phyloP scores from a whole-genome alignment of 495 filamentous ascomycete genomes.

The Hypoxylon cercidicola region DNA sequence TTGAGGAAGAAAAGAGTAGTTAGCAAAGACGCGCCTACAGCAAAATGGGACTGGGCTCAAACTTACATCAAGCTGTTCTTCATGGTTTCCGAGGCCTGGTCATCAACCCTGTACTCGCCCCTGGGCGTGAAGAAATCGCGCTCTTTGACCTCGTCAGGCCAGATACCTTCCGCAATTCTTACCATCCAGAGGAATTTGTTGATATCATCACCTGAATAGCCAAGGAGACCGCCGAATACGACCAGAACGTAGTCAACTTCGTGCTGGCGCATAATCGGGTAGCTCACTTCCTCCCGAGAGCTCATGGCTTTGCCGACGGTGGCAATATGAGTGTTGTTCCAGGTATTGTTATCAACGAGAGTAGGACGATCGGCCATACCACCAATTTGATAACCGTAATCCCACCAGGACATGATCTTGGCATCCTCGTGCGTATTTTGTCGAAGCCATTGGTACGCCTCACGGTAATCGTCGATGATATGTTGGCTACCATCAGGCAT shows the following conservation, averaged over 20 bases:
- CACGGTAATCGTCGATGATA: conserved; percentile 99
- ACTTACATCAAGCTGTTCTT: conserved; percentile 98
- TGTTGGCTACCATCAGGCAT: conserved; percentile 95
- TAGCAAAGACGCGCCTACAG: not conserved
- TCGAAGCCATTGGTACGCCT: conserved; percentile 99
- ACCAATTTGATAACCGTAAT: conserved; percentile 99
- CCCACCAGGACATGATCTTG: conserved; percentile 99
- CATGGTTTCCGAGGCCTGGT: conserved; percentile 95
- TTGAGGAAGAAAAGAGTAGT: conserved; percentile 10
- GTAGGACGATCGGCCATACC: conserved; percentile 99
- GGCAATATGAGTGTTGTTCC: conserved; percentile 99
- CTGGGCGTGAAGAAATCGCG: conserved; percentile 94
- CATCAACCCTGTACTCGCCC: conserved; percentile 96
- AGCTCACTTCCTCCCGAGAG: conserved; percentile 96
- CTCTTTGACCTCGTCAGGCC: conserved; percentile 98
- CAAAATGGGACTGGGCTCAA: not conserved
- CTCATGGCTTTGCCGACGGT: conserved; percentile 99
- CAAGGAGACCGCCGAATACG: conserved; percentile 94
- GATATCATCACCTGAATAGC: conserved; percentile 99
- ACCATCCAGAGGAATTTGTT: conserved; percentile 99
- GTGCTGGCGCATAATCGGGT: conserved; percentile 97
- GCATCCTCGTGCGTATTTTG: conserved; percentile 95
- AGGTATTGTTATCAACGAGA: conserved; percentile 99
- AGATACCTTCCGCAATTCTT: conserved; percentile 97
- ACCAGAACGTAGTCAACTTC: conserved; percentile 98